Evolutionary conservation across 208 protist genomes (phyloP).

Genomic region (Acanthamoeba lugdunensis): DNA sequence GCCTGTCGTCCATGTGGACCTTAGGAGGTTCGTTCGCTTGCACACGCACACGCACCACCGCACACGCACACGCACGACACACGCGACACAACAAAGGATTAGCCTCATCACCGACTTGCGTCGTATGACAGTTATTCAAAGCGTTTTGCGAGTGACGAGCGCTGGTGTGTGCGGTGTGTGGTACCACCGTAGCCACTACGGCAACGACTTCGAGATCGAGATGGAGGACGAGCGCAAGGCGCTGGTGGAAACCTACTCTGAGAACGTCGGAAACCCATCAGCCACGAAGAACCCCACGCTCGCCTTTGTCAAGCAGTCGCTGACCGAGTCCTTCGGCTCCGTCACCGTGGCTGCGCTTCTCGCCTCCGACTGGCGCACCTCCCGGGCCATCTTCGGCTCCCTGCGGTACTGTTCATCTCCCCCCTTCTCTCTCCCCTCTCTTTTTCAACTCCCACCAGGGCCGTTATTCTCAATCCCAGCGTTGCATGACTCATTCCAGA

Average conservation of each 20-base stretch:
- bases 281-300: conserved; percentile 7
- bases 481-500: neutral
- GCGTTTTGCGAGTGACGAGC: conserved; percentile 15
- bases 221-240: conserved; percentile 41
- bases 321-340: conserved; percentile 81
- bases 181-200: conserved; percentile 43
- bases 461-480: no score
- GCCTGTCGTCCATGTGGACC: neutral
- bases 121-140: neutral
- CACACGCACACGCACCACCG: neutral
- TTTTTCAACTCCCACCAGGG: neutral
- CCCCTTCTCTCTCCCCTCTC: neutral
- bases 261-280: neutral
- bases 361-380: conserved; percentile 70
- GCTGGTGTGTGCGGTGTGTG: conserved; percentile 71
- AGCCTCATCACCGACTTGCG: no score
- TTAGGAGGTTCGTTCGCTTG: neutral
- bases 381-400: conserved; percentile 60
- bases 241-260: neutral
- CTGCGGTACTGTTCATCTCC: neutral
- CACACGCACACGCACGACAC: neutral
- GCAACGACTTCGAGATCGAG: conserved; percentile 61
- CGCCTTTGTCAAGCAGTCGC: conserved; percentile 11
- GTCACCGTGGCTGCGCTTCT: conserved; percentile 79
- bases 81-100: neutral